Evolutionary conservation across 169 alveolate genomes (phyloP).

Genomic region (Plasmodium vinckei): DNA sequence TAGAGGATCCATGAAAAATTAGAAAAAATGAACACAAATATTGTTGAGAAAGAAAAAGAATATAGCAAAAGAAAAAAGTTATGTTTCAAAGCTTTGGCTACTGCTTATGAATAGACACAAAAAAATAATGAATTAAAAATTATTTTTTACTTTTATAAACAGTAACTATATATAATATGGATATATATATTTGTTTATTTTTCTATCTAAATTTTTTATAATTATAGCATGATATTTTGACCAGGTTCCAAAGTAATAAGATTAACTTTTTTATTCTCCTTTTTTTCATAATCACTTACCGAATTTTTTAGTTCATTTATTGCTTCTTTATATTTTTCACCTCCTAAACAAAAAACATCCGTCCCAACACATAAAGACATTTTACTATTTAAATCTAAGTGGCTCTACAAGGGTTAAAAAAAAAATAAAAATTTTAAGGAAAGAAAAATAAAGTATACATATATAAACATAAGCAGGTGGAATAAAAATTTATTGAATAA

Average conservation of each 20-base stretch:
- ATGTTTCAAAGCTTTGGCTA: slow-evolving; percentile 70
- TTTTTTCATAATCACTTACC: slow-evolving; percentile 38
- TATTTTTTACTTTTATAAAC: too few species aligned
- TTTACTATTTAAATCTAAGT: slow-evolving; percentile 67
- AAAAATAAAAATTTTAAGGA: background rate
- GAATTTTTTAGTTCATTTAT: slow-evolving; percentile 29
- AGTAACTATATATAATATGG: slow-evolving; percentile 10
- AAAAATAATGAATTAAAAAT: background rate
- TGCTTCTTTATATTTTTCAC: slow-evolving; percentile 72
- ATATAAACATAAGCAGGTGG: background rate
- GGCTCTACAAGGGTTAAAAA: slow-evolving; percentile 27
- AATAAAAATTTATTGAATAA: background rate
- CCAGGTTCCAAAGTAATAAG: slow-evolving; percentile 75
- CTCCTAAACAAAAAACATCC: slow-evolving; percentile 77
- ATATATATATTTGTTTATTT: background rate
- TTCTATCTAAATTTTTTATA: background rate
- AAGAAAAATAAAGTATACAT: background rate
- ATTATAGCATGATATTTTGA: slow-evolving; percentile 23
- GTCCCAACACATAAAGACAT: slow-evolving; percentile 49
- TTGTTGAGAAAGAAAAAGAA: slow-evolving; percentile 62
- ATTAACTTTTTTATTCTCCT: slow-evolving; percentile 51
- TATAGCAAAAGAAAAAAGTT: slow-evolving; percentile 69
- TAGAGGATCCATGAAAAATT: slow-evolving; percentile 58
- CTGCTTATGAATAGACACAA: slow-evolving; percentile 59
- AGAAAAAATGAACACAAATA: slow-evolving; percentile 65